Base-by-base conservation (phyloP, 2,329 filamentous ascomycete species). In the Teratosphaeriaceae sp. region DNA sequence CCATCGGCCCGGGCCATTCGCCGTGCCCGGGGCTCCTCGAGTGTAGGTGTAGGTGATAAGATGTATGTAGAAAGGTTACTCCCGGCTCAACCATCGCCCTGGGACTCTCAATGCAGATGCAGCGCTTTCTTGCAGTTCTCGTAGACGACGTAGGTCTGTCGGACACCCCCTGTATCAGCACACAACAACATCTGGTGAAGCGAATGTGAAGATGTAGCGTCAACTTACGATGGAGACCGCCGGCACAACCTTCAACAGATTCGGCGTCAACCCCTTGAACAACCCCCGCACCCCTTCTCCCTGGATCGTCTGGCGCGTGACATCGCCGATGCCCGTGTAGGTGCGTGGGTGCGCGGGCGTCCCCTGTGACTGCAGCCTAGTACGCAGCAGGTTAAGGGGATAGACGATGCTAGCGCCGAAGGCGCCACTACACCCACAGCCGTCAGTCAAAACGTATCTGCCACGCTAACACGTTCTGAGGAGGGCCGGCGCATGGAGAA, bases 401-500 rank as follows among this genome's bases (percentile, higher is more conserved):
- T 98, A 98, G 26, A 98, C 92, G 11, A 90, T 79, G n/a, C 83
- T 86, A 3, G 92, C 92, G 48, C 92, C 89, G 47, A 96, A 82
- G 1, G 90, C 90, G 31, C 92, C 92, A 33, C 88, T 94, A n/a
- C n/a, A n/a, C n/a, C n/a, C n/a, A n/a, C n/a, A n/a, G n/a, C n/a
- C n/a, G n/a, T n/a, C n/a, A n/a, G n/a, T n/a, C n/a, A n/a, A n/a
- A n/a, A n/a, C n/a, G n/a, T n/a, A n/a, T n/a, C n/a, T n/a, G n/a
- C n/a, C n/a, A n/a, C n/a, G n/a, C n/a, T n/a, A n/a, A n/a, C n/a
- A n/a, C n/a, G n/a, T n/a, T n/a, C n/a, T n/a, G n/a, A n/a, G n/a
- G n/a, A n/a, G n/a, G n/a, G n/a, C n/a, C n/a, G n/a, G n/a, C n/a
- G n/a, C n/a, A n/a, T n/a, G n/a, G n/a, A n/a, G n/a, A n/a, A n/a